Base-by-base conservation (phyloP, 164 flowering plant species). In the Pachysandra terminalis region DNA sequence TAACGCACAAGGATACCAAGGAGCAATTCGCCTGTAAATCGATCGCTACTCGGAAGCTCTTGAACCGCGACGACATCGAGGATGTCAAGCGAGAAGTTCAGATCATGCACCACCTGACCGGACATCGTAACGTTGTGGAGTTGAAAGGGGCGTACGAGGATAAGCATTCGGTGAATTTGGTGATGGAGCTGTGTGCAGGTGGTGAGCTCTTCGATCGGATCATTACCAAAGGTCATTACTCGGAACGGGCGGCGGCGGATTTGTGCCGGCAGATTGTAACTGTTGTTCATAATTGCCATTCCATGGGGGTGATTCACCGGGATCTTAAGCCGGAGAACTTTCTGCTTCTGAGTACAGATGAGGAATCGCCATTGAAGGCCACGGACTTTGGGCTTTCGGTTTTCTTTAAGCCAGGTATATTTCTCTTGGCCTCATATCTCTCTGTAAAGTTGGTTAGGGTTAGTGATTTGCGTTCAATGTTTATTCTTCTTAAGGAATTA, bases 281-380 rank as follows among this genome's bases (percentile, higher is more conserved):
- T 1, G 96, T 92, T 12, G 89, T 91, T 48, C 84, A 84, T 57
- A 62, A 76, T 57, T 89, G 97, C 71, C 96, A 91, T 65, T 68
- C 91, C 17, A 87, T 91, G 93, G 96, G 97, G 14, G 97, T 91
- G 26, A 87, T 89, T 82, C 97, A 91, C 58, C 75, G 98, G 56
- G 98, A 92, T 71, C 78, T 90, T 69, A 92, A 92, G 81, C 98
- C 98, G 7, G 98, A 90, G 84, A 93, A 93, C 69, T 90, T 90
- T 75, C 71, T 93, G 73, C 75, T 93, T 24, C 68, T 86, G 78
- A 83, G 85, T 69, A 59, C 56, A 0, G 79, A 76, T 21, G 95
- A 88, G 71, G 70, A 83, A 69, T 85, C 91, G 14, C 95, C 96
- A 0, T 66, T 93, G 67, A 93, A 93, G 71, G 87, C 93, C 27